These are phyloP conservation scores for Plasmodium knowlesi DNA, from an alignment of 169 alveolate genomes.

Conservation along the genomic window DNA sequence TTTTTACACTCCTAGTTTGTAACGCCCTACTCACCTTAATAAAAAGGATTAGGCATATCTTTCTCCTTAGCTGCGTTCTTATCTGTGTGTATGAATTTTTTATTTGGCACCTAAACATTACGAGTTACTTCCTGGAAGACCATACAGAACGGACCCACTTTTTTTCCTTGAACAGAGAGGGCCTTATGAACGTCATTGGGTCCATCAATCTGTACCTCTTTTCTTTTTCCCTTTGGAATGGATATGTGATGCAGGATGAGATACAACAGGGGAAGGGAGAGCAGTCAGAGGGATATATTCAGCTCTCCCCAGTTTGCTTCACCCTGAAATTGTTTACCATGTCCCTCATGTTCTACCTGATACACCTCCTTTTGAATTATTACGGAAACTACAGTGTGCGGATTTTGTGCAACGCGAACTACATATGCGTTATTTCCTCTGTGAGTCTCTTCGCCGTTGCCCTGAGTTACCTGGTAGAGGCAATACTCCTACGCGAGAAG, in stretches of 20 bases:
- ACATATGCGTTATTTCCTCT: constrained; percentile 25
- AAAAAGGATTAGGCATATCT: background rate
- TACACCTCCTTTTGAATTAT: constrained; percentile 16
- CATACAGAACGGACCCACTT: constrained; percentile 1
- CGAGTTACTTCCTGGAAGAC: background rate
- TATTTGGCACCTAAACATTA: constrained; percentile 6
- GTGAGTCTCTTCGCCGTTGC: constrained; percentile 4
- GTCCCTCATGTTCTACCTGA: constrained; percentile 22
- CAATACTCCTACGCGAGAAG: background rate
- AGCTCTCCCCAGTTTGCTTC: background rate
- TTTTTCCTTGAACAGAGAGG: constrained; percentile 54
- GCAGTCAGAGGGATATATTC: background rate
- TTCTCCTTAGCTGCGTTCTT: constrained; percentile 24
- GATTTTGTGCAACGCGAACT: constrained; percentile 57
- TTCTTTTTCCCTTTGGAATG: constrained; percentile 14
- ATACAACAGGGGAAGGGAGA: background rate
- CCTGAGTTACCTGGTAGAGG: constrained; percentile 31
- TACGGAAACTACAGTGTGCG: constrained; percentile 36
- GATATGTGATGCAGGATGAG: background rate
- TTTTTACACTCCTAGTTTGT: constrained; percentile 6
- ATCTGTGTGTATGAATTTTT: constrained; percentile 10
- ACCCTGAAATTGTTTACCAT: background rate
- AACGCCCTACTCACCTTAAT: background rate
- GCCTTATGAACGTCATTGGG: constrained; percentile 44
- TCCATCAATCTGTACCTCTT: constrained; percentile 36